These are phyloP conservation scores for Chaetomium olivaceum DNA, from an alignment of 2,329 filamentous ascomycete genomes.

Conservation along the genomic window DNA sequence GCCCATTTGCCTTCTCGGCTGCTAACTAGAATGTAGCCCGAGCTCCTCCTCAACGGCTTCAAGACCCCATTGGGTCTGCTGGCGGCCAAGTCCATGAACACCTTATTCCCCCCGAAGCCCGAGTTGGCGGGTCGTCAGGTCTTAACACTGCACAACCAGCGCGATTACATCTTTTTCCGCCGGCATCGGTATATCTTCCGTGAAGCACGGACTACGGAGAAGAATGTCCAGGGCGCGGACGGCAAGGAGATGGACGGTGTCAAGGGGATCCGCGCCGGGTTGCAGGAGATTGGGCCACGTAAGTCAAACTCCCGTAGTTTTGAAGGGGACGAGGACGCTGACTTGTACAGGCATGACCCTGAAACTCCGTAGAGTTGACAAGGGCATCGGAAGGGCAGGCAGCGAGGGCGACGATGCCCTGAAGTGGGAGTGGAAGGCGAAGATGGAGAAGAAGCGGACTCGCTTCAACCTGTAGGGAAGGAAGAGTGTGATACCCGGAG, in stretches of 20 bases:
- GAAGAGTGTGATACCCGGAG: slow-evolving; percentile 26
- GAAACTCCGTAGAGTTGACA: slow-evolving; percentile 88
- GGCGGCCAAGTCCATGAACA: slow-evolving; percentile 80
- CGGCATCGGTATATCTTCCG: slow-evolving; percentile 91
- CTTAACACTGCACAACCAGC: slow-evolving; percentile 89
- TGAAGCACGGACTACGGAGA: slow-evolving; percentile 83
- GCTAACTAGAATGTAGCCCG: slow-evolving; percentile 31
- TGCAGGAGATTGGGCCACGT: slow-evolving; percentile 83
- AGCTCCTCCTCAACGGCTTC: slow-evolving; percentile 82
- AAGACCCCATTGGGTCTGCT: slow-evolving; percentile 87
- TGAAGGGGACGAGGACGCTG: slow-evolving; percentile 33
- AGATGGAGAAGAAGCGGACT: slow-evolving; percentile 91
- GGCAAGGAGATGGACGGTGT: slow-evolving; percentile 82
- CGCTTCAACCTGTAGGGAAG: slow-evolving; percentile 79
- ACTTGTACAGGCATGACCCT: slow-evolving; percentile 54
- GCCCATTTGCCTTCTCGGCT: slow-evolving; percentile 63
- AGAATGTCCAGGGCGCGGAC: slow-evolving; percentile 77
- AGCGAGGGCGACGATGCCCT: slow-evolving; percentile 71
- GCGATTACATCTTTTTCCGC: slow-evolving; percentile 92
- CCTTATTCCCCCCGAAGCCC: slow-evolving; percentile 75
- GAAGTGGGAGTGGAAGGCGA: slow-evolving; percentile 95
- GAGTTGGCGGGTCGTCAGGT: slow-evolving; percentile 87
- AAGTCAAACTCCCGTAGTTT: not conserved
- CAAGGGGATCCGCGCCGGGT: slow-evolving; percentile 78
- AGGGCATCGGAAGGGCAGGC: slow-evolving; percentile 72